Evolutionary conservation across 225 moss, liverwort and hornwort species (phyloP).

Genomic region (Bryum argenteum): DNA sequence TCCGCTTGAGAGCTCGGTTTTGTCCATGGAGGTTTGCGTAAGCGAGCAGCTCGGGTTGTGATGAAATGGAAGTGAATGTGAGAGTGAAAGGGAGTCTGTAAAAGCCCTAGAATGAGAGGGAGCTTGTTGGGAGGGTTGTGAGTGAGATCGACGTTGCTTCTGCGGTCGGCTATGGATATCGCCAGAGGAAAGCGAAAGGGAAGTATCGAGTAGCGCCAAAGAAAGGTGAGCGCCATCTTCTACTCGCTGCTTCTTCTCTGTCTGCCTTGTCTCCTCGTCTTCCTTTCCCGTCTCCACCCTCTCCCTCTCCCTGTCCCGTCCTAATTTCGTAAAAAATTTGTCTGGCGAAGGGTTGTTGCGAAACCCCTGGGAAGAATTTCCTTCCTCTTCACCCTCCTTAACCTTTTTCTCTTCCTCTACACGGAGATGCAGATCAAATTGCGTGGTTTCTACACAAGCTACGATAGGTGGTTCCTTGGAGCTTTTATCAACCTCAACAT

Average conservation of each 20-base stretch:
- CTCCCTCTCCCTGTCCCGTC: constrained; percentile 42
- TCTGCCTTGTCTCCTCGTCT: constrained; percentile 73
- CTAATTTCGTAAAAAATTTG: constrained; percentile 52
- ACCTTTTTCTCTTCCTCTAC: constrained; percentile 42
- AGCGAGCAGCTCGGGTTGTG: constrained; percentile 94
- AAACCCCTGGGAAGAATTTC: constrained; percentile 41
- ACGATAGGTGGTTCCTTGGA: constrained; percentile 28
- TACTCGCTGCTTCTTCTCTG: constrained; percentile 84
- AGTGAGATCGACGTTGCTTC: constrained; percentile 73
- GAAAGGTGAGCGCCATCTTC: constrained; percentile 84
- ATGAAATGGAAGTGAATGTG: constrained; percentile 86
- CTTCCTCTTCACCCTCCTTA: constrained; percentile 35
- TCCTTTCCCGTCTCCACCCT: constrained; percentile 63
- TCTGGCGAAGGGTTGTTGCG: constrained; percentile 30
- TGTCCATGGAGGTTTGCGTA: constrained; percentile 88
- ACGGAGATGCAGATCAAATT: constrained; percentile 46
- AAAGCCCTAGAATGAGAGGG: constrained; percentile 78
- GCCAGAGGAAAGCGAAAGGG: constrained; percentile 84
- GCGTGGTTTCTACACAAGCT: constrained; percentile 27
- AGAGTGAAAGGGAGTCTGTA: constrained; percentile 88
- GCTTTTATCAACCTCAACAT: constrained; percentile 33
- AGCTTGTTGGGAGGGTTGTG: constrained; percentile 60
- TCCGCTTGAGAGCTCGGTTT: constrained; percentile 83
- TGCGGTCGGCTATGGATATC: constrained; percentile 60
- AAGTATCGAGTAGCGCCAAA: constrained; percentile 88